These are phyloP conservation scores for Kwoniella pini DNA, from an alignment of 768 basidiomycete genomes.

Conservation along the genomic window DNA sequence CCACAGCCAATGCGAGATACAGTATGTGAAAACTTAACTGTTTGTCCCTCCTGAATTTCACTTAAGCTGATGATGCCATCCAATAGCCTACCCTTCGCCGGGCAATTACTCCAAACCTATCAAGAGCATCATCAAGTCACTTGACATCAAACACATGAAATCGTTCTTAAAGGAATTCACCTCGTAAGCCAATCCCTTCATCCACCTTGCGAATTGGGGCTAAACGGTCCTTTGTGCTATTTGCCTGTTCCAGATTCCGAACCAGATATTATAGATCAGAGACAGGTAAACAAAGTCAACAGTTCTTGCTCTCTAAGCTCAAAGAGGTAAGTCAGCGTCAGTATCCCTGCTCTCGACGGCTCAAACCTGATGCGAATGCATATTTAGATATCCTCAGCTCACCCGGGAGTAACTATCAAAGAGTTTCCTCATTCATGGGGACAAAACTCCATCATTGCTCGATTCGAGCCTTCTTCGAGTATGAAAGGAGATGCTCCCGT, in stretches of 20 bases:
- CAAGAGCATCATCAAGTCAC: conserved; percentile 39
- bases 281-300: conserved; percentile 54
- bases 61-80: not conserved
- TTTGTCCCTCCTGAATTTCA: not conserved
- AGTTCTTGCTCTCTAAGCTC: conserved; percentile 53
- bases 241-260: conserved; percentile 39
- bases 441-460: conserved; percentile 64
- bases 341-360: not conserved
- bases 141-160: conserved; percentile 45
- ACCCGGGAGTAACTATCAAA: conserved; percentile 61
- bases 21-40: conserved; percentile 25
- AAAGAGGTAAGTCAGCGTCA: conserved; percentile 40
- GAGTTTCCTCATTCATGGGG: conserved; percentile 62
- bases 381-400: conserved; percentile 28
- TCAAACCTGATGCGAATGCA: not conserved
- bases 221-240: not conserved
- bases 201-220: not conserved
- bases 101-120: conserved; percentile 49
- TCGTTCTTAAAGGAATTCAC: conserved; percentile 44
- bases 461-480: conserved; percentile 60
- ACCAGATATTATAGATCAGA: conserved; percentile 57
- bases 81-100: conserved; percentile 46
- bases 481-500: conserved; percentile 59
- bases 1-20: conserved; percentile 37
- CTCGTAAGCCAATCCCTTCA: conserved; percentile 24